Base-by-base conservation (phyloP, 257 asterid genomes). In the Solanum peruvianum region DNA sequence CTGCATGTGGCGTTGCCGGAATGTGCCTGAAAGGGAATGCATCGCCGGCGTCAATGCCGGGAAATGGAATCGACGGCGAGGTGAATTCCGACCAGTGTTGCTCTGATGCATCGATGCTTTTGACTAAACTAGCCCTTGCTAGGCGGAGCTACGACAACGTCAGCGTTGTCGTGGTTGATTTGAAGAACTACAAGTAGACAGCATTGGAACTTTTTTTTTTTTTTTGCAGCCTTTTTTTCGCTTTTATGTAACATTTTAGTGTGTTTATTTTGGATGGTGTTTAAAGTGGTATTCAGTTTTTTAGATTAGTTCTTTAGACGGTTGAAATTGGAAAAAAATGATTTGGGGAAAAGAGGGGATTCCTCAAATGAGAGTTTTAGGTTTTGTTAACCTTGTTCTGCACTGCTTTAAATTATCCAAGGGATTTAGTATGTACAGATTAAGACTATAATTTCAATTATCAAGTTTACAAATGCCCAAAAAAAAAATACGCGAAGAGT, bases 101-200 rank as follows among this genome's bases (percentile, higher is more conserved):
- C 84, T 88, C 87, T 15, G 96, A 93, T 23, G 97, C 98, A 0
- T 89, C 98, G 4, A 35, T 91, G 92, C 86, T 94, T 71, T 83
- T 94, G 80, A 92, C 96, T 6, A 93, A 93, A 90, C 87, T 94
- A 91, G 98, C 98, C 58, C 87, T 94, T 91, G 94, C 97, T 0
- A 85, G 98, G 86, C 86, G 95, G 85, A 95, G 94, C 33, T 20
- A 91, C 0, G 98, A 95, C 87, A 94, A 95, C 31, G 94, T 94
- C 6, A 94, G 94, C 11, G 98, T 94, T 11, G 92, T 95, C 2
- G 95, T 94, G 21, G 87, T 94, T 47, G 94, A 94, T 88, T 92
- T 95, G 21, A 90, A 90, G 89, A 92, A 80, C 87, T 25, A 89
- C 80, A 39, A 60, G 45, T 88, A 87, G 86, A 37, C 6, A 37